Evolutionary conservation across 2,329 filamentous ascomycete species (phyloP).

Genomic region (Clonostachys chloroleuca): DNA sequence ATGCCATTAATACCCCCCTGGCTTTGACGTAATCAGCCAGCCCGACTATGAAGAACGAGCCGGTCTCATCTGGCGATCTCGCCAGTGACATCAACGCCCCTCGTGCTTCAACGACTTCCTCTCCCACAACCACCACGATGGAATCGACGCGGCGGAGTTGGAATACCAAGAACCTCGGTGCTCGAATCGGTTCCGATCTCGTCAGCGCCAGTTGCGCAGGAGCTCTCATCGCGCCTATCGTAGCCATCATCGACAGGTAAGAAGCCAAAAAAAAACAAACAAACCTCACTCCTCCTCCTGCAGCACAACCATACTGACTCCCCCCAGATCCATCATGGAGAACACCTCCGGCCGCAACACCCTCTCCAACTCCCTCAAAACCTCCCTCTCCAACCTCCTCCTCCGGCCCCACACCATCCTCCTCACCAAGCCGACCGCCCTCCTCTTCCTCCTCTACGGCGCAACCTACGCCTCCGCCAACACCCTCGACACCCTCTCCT

Average conservation of each 20-base stretch:
- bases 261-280: not conserved
- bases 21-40: too few relatives aligned
- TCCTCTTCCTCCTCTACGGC: constrained; percentile 75
- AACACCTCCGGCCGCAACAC: constrained; percentile 68
- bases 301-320: not conserved
- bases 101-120: not conserved
- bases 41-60: too few relatives aligned
- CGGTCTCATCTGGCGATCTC: too few relatives aligned
- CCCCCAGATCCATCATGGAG: constrained; percentile 67
- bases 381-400: constrained; percentile 52
- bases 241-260: constrained; percentile 84
- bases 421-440: constrained; percentile 60
- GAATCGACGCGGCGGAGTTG: constrained; percentile 32
- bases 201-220: constrained; percentile 68
- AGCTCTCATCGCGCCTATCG: constrained; percentile 74
- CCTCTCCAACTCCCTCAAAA: constrained; percentile 53
- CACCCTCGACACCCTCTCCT: constrained; percentile 72
- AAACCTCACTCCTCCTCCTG: constrained; percentile 2
- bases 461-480: constrained; percentile 91
- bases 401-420: constrained; percentile 57
- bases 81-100: too few relatives aligned
- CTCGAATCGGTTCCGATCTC: constrained; percentile 64
- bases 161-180: constrained; percentile 72
- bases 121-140: constrained; percentile 1
- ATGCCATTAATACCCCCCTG: too few relatives aligned